These are phyloP conservation scores for Eucalyptus globulus DNA, from an alignment of 345 rosid species.

Conservation along the genomic window DNA sequence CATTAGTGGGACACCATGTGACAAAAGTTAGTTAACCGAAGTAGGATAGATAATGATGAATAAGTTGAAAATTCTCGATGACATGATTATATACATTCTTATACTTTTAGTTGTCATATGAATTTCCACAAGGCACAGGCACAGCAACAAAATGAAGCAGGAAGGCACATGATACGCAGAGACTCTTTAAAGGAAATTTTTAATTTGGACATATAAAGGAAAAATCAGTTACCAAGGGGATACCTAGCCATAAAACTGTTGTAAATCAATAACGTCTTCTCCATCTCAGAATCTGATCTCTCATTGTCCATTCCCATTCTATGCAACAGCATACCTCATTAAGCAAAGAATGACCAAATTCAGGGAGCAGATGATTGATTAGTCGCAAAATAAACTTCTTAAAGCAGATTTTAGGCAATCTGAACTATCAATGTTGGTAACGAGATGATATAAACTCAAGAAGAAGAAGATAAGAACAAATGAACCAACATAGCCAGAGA, in stretches of 20 bases:
- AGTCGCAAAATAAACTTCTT: not conserved
- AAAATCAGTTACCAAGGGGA: not conserved
- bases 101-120: not conserved
- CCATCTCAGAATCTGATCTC: not conserved
- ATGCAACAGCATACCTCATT: not conserved
- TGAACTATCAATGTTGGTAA: not conserved
- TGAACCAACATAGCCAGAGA: not conserved
- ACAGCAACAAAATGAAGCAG: not conserved
- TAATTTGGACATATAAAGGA: not conserved
- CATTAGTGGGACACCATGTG: not conserved
- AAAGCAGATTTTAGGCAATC: not conserved
- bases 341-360: not conserved
- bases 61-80: not conserved
- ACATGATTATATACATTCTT: not conserved
- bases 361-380: not conserved
- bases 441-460: not conserved
- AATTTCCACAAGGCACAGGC: not conserved
- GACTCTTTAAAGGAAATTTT: not conserved
- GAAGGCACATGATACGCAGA: not conserved
- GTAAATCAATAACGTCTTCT: slow-evolving; percentile 8
- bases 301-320: slow-evolving; percentile 4
- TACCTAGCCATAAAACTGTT: slow-evolving; percentile 47
- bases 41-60: not conserved
- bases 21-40: not conserved
- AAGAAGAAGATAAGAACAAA: too few species aligned